These are phyloP conservation scores for Botrytis paeoniae DNA, from an alignment of 2,329 filamentous ascomycete species.

Conservation along the genomic window DNA sequence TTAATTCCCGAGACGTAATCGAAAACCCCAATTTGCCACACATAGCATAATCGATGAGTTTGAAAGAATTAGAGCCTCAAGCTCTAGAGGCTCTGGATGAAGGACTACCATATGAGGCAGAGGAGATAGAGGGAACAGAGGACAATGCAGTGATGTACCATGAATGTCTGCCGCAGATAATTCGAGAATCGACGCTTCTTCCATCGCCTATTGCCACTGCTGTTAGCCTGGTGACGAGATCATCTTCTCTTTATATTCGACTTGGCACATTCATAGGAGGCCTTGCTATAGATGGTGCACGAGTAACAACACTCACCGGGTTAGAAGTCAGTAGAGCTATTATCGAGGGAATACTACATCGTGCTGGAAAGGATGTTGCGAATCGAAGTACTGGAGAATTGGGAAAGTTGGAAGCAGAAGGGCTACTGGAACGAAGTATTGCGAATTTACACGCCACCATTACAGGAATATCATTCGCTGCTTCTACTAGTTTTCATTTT, in stretches of 20 bases:
- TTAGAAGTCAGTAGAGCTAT: constrained; percentile 41
- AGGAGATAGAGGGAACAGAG: neutral
- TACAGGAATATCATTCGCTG: constrained; percentile 58
- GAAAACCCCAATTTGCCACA: neutral
- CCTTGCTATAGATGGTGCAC: constrained; percentile 39
- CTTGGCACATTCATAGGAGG: constrained; percentile 40
- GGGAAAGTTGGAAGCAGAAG: constrained; percentile 52
- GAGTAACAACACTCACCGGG: constrained; percentile 40
- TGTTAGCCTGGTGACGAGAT: constrained; percentile 59
- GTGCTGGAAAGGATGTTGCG: constrained; percentile 40
- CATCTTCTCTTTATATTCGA: constrained; percentile 50
- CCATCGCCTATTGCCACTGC: constrained; percentile 55
- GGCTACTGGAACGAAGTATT: constrained; percentile 54
- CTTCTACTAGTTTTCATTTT: constrained; percentile 57
- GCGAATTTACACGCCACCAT: constrained; percentile 56
- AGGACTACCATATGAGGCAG: neutral
- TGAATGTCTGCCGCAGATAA: neutral
- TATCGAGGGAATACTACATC: constrained; percentile 40
- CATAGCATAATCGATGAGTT: neutral
- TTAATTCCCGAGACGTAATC: neutral
- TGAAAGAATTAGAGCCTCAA: neutral
- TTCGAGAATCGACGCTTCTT: constrained; percentile 48
- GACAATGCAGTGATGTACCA: neutral
- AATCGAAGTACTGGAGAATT: constrained; percentile 41
- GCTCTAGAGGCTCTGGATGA: neutral